Evolutionary conservation across 1,284 basidiomycete species (phyloP).

Genomic region (Phellinidium pouzarii): DNA sequence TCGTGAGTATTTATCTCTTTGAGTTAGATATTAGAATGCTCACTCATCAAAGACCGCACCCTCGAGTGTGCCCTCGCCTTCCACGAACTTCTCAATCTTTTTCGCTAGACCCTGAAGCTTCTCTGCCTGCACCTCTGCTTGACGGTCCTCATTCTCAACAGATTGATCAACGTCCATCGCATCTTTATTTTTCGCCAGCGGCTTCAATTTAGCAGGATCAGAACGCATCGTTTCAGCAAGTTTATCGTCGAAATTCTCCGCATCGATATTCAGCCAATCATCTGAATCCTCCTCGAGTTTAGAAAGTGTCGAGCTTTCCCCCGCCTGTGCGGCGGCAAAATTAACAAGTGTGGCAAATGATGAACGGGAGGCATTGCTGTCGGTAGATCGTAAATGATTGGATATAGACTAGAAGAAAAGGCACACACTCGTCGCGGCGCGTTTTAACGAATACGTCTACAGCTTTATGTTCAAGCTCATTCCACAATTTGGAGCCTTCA

Average conservation of each 20-base stretch:
- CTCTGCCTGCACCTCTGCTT: slow-evolving; percentile 57
- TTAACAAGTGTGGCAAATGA: slow-evolving; percentile 40
- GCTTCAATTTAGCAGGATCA: slow-evolving; percentile 19
- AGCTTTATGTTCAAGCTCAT: slow-evolving; percentile 64
- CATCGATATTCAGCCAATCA: slow-evolving; percentile 66
- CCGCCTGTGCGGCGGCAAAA: slow-evolving; percentile 47
- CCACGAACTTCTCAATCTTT: slow-evolving; percentile 82
- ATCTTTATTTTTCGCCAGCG: slow-evolving; percentile 12
- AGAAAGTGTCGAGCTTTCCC: slow-evolving; percentile 19
- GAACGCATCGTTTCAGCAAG: slow-evolving; percentile 39
- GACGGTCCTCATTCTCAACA: slow-evolving; percentile 26
- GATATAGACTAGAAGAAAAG: not conserved
- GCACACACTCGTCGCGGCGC: slow-evolving; percentile 58
- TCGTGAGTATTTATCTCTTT: slow-evolving; percentile 6
- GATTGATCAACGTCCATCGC: slow-evolving; percentile 42
- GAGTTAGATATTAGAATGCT: slow-evolving; percentile 27
- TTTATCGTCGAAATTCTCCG: slow-evolving; percentile 56
- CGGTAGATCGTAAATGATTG: not conserved
- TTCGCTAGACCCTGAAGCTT: slow-evolving; percentile 70
- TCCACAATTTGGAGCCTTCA: slow-evolving; percentile 74
- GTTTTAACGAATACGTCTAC: slow-evolving; percentile 57
- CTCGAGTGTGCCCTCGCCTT: slow-evolving; percentile 79
- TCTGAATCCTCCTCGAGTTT: slow-evolving; percentile 54
- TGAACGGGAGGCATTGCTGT: slow-evolving; percentile 11
- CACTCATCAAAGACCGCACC: slow-evolving; percentile 88